phyloP scores from a whole-genome alignment of 1,139 yeast species.

The Geotrichum australiense region DNA sequence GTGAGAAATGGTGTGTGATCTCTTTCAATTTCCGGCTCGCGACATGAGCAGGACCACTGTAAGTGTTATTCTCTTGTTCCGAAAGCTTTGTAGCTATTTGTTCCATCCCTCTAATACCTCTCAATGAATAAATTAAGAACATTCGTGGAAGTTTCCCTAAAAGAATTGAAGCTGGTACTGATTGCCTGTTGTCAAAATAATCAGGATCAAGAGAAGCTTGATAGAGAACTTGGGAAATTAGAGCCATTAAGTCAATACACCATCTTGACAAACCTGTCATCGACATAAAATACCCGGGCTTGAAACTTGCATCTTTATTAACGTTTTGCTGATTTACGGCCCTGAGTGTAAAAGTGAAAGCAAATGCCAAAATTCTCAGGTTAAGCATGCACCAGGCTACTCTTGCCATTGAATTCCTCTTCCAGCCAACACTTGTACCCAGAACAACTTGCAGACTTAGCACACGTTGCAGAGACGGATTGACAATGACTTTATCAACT shows the following conservation, averaged over 20 bases:
- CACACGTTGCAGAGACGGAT: slow-evolving; percentile 65
- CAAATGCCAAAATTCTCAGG: slow-evolving; percentile 63
- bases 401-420: slow-evolving; percentile 45
- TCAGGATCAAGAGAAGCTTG: slow-evolving; percentile 24
- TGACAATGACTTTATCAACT: slow-evolving; percentile 62
- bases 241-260: slow-evolving; percentile 64
- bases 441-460: slow-evolving; percentile 54
- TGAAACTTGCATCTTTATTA: slow-evolving; percentile 45
- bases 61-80: slow-evolving; percentile 25
- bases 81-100: slow-evolving; percentile 39
- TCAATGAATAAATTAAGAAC: slow-evolving; percentile 59
- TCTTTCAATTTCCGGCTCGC: slow-evolving; percentile 39
- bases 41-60: slow-evolving; percentile 23
- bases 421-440: slow-evolving; percentile 48
- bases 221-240: slow-evolving; percentile 58
- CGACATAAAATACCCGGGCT: slow-evolving; percentile 51
- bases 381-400: slow-evolving; percentile 66
- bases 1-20: slow-evolving; percentile 44
- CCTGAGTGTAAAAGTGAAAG: slow-evolving; percentile 65
- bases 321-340: slow-evolving; percentile 22
- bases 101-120: slow-evolving; percentile 63
- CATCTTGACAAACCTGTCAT: slow-evolving; percentile 71
- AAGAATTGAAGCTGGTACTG: slow-evolving; percentile 30
- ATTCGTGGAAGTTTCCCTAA: slow-evolving; percentile 67
- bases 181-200: slow-evolving; percentile 18